A percentile compares a stretch with the other conserved stretches of the same genome.
phyloP scores from a whole-genome alignment of 495 filamentous ascomycete genomes.

The Bacidia gigantensis region DNA sequence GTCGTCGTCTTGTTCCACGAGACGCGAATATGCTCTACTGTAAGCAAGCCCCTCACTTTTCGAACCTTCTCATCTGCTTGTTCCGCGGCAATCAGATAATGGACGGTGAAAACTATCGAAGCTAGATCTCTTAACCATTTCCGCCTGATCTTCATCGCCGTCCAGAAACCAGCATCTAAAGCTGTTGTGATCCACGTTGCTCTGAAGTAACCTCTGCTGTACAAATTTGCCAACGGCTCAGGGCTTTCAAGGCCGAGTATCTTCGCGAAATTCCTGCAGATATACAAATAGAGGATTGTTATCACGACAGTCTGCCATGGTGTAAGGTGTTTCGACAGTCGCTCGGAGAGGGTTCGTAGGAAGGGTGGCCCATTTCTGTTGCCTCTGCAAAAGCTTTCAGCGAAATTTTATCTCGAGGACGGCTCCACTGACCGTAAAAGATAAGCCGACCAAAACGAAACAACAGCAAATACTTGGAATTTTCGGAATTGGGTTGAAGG shows the following conservation, averaged over 20 bases:
- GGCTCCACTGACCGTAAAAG: constrained; percentile 46
- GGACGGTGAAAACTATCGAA: constrained; percentile 68
- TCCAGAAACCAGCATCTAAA: constrained; percentile 95
- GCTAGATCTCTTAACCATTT: constrained; percentile 74
- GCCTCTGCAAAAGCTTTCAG: constrained; percentile 38
- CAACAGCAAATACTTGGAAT: constrained; percentile 80
- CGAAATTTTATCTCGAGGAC: neutral
- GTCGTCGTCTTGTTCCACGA: constrained; percentile 91
- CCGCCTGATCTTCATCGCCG: constrained; percentile 76
- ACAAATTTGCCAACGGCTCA: constrained; percentile 88
- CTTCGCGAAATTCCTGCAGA: constrained; percentile 83
- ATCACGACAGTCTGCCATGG: constrained; percentile 81
- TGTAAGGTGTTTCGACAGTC: constrained; percentile 55
- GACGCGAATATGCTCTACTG: constrained; percentile 80
- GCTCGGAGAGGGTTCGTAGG: constrained; percentile 55
- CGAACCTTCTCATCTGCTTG: constrained; percentile 95
- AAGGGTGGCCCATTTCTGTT: constrained; percentile 76
- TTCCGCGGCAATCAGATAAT: constrained; percentile 87
- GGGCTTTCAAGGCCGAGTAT: constrained; percentile 83
- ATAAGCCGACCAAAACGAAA: constrained; percentile 84
- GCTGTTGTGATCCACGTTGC: constrained; percentile 96
- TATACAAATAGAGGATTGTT: constrained; percentile 83
- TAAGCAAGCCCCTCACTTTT: constrained; percentile 71
- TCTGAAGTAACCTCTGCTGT: constrained; percentile 86
- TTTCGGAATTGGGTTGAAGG: constrained; percentile 85